Evolutionary conservation across 768 basidiomycete genomes (phyloP), one percentile per base, ranked within the genome.

Genomic region (Suillus sp.): DNA sequence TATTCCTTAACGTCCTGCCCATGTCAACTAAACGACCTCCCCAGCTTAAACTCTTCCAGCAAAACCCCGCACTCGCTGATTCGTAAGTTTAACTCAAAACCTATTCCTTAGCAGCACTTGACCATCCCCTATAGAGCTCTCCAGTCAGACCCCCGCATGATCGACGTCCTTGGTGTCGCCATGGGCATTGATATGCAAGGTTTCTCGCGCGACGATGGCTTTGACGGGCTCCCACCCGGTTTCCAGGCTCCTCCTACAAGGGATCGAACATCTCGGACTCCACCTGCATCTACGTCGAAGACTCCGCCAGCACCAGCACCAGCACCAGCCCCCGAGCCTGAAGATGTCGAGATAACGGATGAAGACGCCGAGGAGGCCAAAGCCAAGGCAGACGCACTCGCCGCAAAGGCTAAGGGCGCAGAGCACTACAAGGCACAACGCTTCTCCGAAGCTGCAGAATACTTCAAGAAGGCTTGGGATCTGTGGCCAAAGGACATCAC

Each of bases 151-250:
- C 87, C 96, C 40, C 86, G 96, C 63, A 95, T 97, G 93, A 93
- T 95, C 75, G 90, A 93, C 71, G 95, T 95, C 18, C 81, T 98
- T 50, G 96, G 96, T 64, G 96, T 88, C 13, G 83, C 93, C 62
- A 93, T 98, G 91, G 94, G 94, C 38, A 83, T 98, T 68, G 94
- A 98, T 77, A 85, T 98, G 77, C 88, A 92, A 76, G 93, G 90
- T 62, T 90, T 92, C 74, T 82, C 86, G 59, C 83, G 95, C 62
- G 88, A 90, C 20, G 93, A 93, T 78, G 95, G 91, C 40, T 93
- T 93, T 11, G 83, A 90, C 61, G 92, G 93, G 60, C 77, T 90
- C 54, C 91, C 92, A 9, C 83, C 89, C 10, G 88, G 86, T 50
- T 66, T 87, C 63, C 69, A 71, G 9, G 4, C 66, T 11, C 72